Evolutionary conservation across 495 filamentous ascomycete genomes (phyloP), one percentile per base, ranked within the genome.

Genomic region (Penicillium pancosmium): DNA sequence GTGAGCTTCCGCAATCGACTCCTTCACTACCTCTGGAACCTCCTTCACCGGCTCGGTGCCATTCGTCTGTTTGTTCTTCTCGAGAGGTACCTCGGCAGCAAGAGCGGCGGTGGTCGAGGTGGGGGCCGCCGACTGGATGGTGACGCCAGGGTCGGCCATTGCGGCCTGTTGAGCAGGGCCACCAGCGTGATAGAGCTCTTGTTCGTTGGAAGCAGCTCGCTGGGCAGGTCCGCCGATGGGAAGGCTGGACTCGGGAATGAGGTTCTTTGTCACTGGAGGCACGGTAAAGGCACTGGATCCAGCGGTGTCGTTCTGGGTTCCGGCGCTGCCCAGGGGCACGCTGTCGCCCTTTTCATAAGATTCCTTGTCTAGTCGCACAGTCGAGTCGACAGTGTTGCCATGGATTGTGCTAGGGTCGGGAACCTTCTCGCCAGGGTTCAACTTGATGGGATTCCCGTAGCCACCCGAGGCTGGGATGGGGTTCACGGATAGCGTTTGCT

Each of bases 161-260:
- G 69, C 64, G 65, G 66, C 67, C 61, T 69, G 75, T 61, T 65
- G 64, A 12, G 63, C 63, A n/a, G 63, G 66, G 13, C 58, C 66
- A 46, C 69, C 62, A 31, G 58, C 40, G 23, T 51, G 49, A 4
- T 21, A 47, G 13, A 46, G 50, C 11, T 62, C 56, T 13, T 52
- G 35, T 11, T 62, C 65, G 21, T n/a, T 56, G 2, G 44, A 18
- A 9, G 65, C 62, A 18, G 59, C 60, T 10, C 46, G 59, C 52
- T 68, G 65, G 3, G 66, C 63, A 23, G 66, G 66, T 13, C 67
- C 63, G 49, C 80, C 82, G 63, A 92, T 89, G 16, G 90, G 90
- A 52, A 95, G 80, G 72, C 90, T 91, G 21, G 91, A 94, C 74
- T 96, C 91, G 10, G 92, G 92, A 61, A 94, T 93, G 76, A 90